Conservation (phyloP, 2,329 filamentous ascomycete species). For the Zalaria sp. region DNA sequence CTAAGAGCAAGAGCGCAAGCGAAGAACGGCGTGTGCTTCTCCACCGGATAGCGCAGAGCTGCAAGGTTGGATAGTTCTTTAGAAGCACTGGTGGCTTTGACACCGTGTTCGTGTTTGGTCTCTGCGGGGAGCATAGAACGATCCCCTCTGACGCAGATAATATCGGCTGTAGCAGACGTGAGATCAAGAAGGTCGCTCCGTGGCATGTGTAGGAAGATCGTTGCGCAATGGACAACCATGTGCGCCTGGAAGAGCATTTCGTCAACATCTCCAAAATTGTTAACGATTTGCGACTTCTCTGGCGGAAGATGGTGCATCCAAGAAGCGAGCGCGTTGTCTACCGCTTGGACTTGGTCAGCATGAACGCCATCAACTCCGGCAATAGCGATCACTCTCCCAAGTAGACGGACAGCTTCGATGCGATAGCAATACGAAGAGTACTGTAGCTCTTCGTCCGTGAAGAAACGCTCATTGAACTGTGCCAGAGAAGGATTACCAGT, state of each 20-base stretch:
- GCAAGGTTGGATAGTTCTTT: slow-evolving; percentile 63
- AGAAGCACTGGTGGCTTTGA: slow-evolving; percentile 67
- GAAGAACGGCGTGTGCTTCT: slow-evolving; percentile 68
- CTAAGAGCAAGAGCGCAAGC: slow-evolving; percentile 66
- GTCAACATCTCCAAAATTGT: slow-evolving; percentile 58
- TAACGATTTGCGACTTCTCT: slow-evolving; percentile 55
- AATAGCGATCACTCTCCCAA: slow-evolving; percentile 56
- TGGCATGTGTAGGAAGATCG: slow-evolving; percentile 67
- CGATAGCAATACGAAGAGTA: slow-evolving; percentile 82
- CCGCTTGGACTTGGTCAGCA: slow-evolving; percentile 34
- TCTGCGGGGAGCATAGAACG: too few species aligned
- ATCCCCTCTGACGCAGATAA: too few species aligned
- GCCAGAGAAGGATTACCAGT: slow-evolving; percentile 48
- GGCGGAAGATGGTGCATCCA: slow-evolving; percentile 70
- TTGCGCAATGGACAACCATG: slow-evolving; percentile 53
- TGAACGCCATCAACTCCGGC: slow-evolving; percentile 17
- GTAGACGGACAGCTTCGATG: slow-evolving; percentile 64
- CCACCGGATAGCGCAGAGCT: slow-evolving; percentile 53
- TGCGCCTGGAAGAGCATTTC: slow-evolving; percentile 87
- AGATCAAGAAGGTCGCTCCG: slow-evolving; percentile 55
- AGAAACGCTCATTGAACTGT: slow-evolving; percentile 66
- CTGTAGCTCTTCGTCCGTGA: slow-evolving; percentile 51
- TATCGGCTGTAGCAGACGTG: slow-evolving; percentile 36
- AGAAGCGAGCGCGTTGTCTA: slow-evolving; percentile 51
- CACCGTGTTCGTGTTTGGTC: slow-evolving; percentile 50